Evolutionary conservation across 2,329 filamentous ascomycete species (phyloP).

Genomic region (Plenodomus biglobosus): DNA sequence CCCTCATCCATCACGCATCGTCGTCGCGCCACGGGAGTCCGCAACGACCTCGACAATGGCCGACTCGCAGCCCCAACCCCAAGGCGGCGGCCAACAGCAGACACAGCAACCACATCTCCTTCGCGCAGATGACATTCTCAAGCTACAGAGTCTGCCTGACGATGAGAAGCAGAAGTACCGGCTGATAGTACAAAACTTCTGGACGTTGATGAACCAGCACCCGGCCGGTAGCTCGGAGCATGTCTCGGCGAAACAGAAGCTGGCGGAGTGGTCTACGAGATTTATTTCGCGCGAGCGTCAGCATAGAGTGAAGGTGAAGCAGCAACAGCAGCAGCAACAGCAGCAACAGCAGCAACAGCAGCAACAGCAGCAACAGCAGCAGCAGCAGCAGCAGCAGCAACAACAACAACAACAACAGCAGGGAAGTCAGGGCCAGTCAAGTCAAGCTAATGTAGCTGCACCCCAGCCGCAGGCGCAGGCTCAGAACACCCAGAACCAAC

Average conservation of each 20-base stretch:
- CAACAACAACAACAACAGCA: constrained; percentile 22
- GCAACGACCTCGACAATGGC: constrained; percentile 30
- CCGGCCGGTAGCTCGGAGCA: constrained; percentile 54
- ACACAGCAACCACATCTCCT: constrained; percentile 29
- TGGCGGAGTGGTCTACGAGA: constrained; percentile 54
- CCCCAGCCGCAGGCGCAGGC: constrained; percentile 35
- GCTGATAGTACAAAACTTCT: constrained; percentile 56
- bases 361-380: constrained; percentile 5
- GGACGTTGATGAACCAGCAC: constrained; percentile 54
- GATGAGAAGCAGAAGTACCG: constrained; percentile 60
- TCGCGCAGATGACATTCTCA: constrained; percentile 40
- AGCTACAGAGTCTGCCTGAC: constrained; percentile 49
- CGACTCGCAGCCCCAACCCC: constrained; percentile 37
- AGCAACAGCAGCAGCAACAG: constrained; percentile 28
- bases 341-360: constrained; percentile 14
- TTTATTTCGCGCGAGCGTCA: constrained; percentile 53
- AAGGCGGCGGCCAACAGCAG: constrained; percentile 23
- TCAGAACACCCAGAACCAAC: constrained; percentile 8
- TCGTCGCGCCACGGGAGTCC: constrained; percentile 13
- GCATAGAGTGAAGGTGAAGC: constrained; percentile 46
- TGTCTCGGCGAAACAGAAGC: constrained; percentile 52
- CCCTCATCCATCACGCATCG: background rate
- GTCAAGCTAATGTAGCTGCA: constrained; percentile 25
- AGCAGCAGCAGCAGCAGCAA: constrained; percentile 25
- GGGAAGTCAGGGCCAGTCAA: constrained; percentile 22